A percentile compares a stretch with the other conserved stretches of the same genome.
phyloP scores from a whole-genome alignment of 148 eudicot species.

The Persicaria maculosa region DNA sequence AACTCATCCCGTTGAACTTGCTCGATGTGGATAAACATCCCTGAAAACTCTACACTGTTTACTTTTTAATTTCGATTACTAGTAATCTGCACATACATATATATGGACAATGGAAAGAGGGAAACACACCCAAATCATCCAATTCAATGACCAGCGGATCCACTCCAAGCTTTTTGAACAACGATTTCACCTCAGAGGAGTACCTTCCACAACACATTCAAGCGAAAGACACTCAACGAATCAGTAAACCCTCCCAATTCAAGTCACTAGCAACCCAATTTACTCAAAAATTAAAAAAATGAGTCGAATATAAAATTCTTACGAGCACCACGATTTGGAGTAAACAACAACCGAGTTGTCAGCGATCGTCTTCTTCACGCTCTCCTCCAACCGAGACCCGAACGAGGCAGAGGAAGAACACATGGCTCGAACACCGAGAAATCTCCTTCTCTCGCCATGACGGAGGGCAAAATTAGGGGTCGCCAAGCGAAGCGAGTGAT shows the following conservation, averaged over 20 bases:
- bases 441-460: neutral
- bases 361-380: slow-evolving; percentile 52
- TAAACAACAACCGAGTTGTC: slow-evolving; percentile 91
- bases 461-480: neutral
- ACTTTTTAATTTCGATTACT: too few relatives aligned
- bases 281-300: slow-evolving; percentile 2
- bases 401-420: slow-evolving; percentile 38
- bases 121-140: slow-evolving; percentile 71
- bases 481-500: neutral
- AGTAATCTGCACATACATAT: neutral
- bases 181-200: slow-evolving; percentile 76
- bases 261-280: neutral
- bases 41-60: too few relatives aligned
- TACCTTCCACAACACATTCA: slow-evolving; percentile 41
- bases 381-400: slow-evolving; percentile 70
- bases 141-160: slow-evolving; percentile 73
- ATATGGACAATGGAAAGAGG: neutral
- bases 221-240: neutral
- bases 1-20: too few relatives aligned
- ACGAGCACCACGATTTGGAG: slow-evolving; percentile 97
- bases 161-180: slow-evolving; percentile 73
- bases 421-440: slow-evolving; percentile 35
- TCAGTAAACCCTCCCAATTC: neutral
- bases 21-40: too few relatives aligned
- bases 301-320: slow-evolving; percentile 19